Evolutionary conservation across 2,329 filamentous ascomycete species (phyloP), one percentile per base, ranked within the genome.

Genomic region (Colletotrichum karsti): DNA sequence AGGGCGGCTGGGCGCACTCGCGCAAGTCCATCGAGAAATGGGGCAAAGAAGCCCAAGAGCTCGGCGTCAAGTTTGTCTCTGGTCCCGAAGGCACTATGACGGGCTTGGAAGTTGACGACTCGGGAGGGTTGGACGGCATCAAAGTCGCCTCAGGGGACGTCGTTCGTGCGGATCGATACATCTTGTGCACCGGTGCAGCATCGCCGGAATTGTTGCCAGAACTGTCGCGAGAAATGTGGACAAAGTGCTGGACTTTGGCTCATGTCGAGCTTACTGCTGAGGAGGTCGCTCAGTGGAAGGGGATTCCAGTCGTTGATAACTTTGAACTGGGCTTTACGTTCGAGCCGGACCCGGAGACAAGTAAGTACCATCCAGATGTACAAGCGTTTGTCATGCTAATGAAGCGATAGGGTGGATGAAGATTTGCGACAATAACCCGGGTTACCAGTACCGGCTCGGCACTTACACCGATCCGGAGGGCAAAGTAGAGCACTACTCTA

Each of bases 251-350:
- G 64, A 64, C 60, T 6, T 20, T 67, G 60, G 64, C 12, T 1
- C 64, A 67, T 8, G 30, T 67, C 9, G 60, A 67, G 24, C 30
- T 67, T 7, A 58, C 33, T 2, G 60, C 54, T 5, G 60, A 58
- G 3, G 64, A 67, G 44, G 39, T 64, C 8, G 30, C 37, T 4
- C 53, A 58, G 53, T 67, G 64, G 64, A 50, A 48, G 20, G 64
- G 60, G 7, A 46, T 67, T 22, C 64, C 64, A 5, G 60, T 67
- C 2, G 24, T 67, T 9, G 66, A 72, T 39, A 64, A 70, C 20
- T 69, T 70, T 48, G 70, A 72, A 37, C 20, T 72, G 46, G 70
- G 69, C 1, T 72, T 72, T 63, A 69, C 66, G 15, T 72, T 72
- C 35, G 70, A 72, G 20, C 70, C 70, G 3, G 70, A 72, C 13